Base-by-base conservation (phyloP, 1,139 yeast genomes). In the Taiozyma sp. region DNA sequence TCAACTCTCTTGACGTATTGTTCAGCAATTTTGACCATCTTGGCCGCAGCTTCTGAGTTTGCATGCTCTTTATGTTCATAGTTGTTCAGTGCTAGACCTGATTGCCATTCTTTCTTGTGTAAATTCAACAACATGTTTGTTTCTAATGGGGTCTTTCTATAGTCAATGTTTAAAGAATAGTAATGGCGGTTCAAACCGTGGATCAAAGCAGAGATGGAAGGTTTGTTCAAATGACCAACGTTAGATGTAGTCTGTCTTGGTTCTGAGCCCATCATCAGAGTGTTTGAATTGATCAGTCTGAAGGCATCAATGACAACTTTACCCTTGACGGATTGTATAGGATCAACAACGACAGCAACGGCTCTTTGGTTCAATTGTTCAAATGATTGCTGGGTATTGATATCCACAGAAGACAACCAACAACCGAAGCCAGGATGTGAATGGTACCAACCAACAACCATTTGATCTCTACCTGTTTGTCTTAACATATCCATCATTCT, bases 371-470 rank as follows among this genome's bases (percentile, higher is more conserved):
- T 92, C 68, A 95, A 82, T 70, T 92, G 98, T 68, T 93, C 99
- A 69, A 93, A 95, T 45, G 96, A 88, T 69, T 93, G 97, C 66
- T 93, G 99, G 2, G 99, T 93, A 68, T 91, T 91, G 54, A 95
- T 96, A 79, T 93, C 99, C 43, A 93, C 98, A 27, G 95, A 84
- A 8, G 97, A 91, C 63, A 93, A 79, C 98, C 99, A 93, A 74
- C 99, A 93, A 14, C 99, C 99, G 68, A 92, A 93, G 23, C 99
- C 99, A 2, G 99, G 99, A 72, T 93, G 99, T 29, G 98, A 92
- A 68, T 93, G 99, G 74, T 95, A 95, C 99, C 98, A 92, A 43
- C 98, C 98, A 47, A 92, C 98, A 59, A 95, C 99, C 90, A 90
- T 91, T 69, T 92, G 96, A 71, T 90, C 98, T 70, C 98, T 81